Base-by-base conservation (phyloP, 2,329 filamentous ascomycete genomes). In the Raffaelea albimanens region DNA sequence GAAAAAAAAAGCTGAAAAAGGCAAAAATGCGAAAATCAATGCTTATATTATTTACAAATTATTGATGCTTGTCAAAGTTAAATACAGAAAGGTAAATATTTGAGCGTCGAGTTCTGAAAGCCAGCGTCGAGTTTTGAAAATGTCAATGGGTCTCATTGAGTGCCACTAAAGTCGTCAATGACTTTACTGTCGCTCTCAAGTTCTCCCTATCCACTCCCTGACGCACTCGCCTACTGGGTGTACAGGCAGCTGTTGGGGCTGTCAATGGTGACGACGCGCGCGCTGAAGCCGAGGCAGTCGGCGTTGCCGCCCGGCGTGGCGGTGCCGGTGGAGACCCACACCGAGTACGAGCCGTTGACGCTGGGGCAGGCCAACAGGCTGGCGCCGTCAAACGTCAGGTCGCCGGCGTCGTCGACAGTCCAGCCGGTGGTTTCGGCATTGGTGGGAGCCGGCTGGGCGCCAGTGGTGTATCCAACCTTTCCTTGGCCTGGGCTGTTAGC, bases 401-500 rank as follows among this genome's bases (percentile, higher is more conserved):
- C 29, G 3, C 25, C 25, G 11, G 4, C 10, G 4, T 36, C 11
- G 31, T 44, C 42, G 20, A 44, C 16, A 19, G 29, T 16, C 42
- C 42, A 44, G 31, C 42, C 42, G 29, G 31, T 23, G 19, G 42
- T 44, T 31, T 44, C 29, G 19, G 10, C 29, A 7, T 44, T 20
- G 18, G 29, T 18, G 10, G 42, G 42, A 13, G 16, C 4, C n/a
- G 29, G 10, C 29, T 44, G 14, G 31, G 18, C 29, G 19, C 42
- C 42, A 2, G 42, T 44, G 42, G 22, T 20, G 29, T 36, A 44
- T 29, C 42, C 42, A 36, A 44, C 18, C 42, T 44, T 44, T 4
- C 42, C 42, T 20, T 44, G 42, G 19, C 42, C 42, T 36, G 18
- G 9, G 25, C 25, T 13, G 25, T n/a, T n/a, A n/a, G n/a, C n/a